A percentile compares a stretch with the other conserved stretches of the same genome.
Evolutionary conservation across 2,329 filamentous ascomycete species (phyloP).

Genomic region (Monosporascus sp.): DNA sequence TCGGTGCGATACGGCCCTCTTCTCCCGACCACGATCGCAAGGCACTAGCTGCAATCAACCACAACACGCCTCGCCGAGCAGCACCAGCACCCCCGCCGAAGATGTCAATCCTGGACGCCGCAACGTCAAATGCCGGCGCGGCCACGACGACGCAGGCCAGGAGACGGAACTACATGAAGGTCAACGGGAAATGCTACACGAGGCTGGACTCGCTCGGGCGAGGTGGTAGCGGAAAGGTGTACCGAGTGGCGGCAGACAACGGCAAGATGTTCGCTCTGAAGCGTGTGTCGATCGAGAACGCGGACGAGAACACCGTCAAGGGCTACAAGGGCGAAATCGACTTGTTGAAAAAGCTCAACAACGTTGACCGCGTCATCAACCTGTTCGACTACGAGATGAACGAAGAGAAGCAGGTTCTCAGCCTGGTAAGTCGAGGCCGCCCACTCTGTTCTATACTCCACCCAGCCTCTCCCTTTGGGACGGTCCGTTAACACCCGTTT

Average conservation of each 20-base stretch:
- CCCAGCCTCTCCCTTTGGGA: conserved; percentile 1
- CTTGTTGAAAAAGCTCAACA: conserved; percentile 72
- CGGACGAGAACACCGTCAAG: conserved; percentile 74
- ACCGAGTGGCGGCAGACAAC: conserved; percentile 94
- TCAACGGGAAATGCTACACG: conserved; percentile 90
- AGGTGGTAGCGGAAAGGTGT: conserved; percentile 90
- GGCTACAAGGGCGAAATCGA: conserved; percentile 97
- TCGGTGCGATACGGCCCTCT: conserved; percentile 30
- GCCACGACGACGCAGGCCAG: conserved; percentile 69
- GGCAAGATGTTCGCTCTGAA: conserved; percentile 94
- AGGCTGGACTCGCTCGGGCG: conserved; percentile 85
- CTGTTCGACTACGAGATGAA: conserved; percentile 93
- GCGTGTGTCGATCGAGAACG: conserved; percentile 82
- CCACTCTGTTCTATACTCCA: not conserved
- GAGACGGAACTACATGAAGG: conserved; percentile 75
- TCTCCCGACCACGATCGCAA: conserved; percentile 56
- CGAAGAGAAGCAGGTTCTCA: conserved; percentile 81
- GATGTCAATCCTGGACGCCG: conserved; percentile 93
- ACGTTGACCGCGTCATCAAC: conserved; percentile 84
- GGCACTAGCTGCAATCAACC: conserved; percentile 47
- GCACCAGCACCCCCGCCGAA: conserved; percentile 84
- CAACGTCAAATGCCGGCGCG: conserved; percentile 76
- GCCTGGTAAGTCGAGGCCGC: conserved; percentile 57
- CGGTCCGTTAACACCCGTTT: conserved; percentile 10
- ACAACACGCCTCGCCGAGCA: conserved; percentile 70